Base-by-base conservation (phyloP, 1,284 basidiomycete genomes). In the Ganoderma lingzhi region DNA sequence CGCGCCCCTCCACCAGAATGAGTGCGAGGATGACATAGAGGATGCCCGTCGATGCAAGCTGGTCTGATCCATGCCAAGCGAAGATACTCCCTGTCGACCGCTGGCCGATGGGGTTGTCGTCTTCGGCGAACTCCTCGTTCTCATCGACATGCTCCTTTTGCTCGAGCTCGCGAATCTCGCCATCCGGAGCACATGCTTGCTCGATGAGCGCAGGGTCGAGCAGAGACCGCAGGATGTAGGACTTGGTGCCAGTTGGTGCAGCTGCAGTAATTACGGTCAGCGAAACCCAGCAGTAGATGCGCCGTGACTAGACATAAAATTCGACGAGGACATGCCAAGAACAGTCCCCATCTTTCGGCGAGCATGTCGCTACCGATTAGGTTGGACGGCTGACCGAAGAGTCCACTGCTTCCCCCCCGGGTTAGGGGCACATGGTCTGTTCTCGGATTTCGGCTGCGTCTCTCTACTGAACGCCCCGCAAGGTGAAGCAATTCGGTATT, bases 11-110 rank as follows among this genome's bases (percentile, higher is more conserved):
- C 58, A 91, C 90, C 6, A 95, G 83, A 59, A 95, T 88, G 32
- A 95, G 81, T 0, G 91, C 85, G 2, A 95, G 86, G 48, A 95
- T 84, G 30, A 91, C 86, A 70, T 93, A 88, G 28, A 93, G 83
- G 14, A 94, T 79, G 15, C 93, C 93, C 28, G 90, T 74, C 0
- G 85, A 79, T 2, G 86, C 87, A 2, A 92, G 82, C 67, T 93
- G 88, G 75, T 94, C 93, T 0, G 83, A 76, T 42, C 78, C 82
- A 67, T 85, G 88, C 92, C 92, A 94, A 0, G 89, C 87, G 61
- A 94, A 82, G 71, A 94, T 84, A 67, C 87, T 89, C 0, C 93
- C 93, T 65, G 87, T 87, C 15, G 80, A 82, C 39, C 82, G 80
- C 0, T 76, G 80, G 71, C 71, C 70, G 23, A 77, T 75, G 17